Percentiles rank a stretch among this genome's conserved stretches.
Evolutionary conservation across 1,284 basidiomycete genomes (phyloP).

Genomic region (Phenoliferia sp.): DNA sequence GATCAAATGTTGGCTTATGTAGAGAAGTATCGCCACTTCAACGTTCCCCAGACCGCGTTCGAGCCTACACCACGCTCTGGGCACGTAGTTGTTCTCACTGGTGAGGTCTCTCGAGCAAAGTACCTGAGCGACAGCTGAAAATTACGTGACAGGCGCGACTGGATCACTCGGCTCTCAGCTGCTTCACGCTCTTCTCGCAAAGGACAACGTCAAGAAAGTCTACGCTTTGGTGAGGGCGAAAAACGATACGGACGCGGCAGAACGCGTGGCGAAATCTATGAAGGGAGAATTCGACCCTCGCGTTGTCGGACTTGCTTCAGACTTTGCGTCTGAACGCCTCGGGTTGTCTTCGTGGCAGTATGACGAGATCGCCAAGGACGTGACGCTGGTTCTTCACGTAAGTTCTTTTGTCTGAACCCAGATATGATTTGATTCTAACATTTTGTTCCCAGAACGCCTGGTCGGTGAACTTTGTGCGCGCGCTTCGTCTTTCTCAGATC

Average conservation of each 20-base stretch:
- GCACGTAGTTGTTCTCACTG: constrained; percentile 49
- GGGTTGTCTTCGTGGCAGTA: constrained; percentile 45
- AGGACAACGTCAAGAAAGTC: constrained; percentile 46
- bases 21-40: constrained; percentile 35
- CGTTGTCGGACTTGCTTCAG: constrained; percentile 23
- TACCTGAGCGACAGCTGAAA: too few species aligned
- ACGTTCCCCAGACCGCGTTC: not conserved
- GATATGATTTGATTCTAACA: not conserved
- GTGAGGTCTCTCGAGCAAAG: too few species aligned
- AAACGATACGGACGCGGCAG: constrained; percentile 43
- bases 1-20: constrained; percentile 39
- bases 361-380: constrained; percentile 41
- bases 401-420: constrained; percentile 31
- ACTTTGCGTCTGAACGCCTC: constrained; percentile 18
- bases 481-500: too few species aligned
- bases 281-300: constrained; percentile 23
- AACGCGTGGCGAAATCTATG: constrained; percentile 45
- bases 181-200: constrained; percentile 49
- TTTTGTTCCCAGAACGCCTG: not conserved
- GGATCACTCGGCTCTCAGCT: constrained; percentile 60
- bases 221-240: constrained; percentile 55
- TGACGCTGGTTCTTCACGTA: constrained; percentile 53
- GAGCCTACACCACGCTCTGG: constrained; percentile 23
- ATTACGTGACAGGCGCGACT: constrained; percentile 56
- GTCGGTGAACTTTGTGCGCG: not conserved